phyloP scores from a whole-genome alignment of 371 early-diverging fungal species.

The Mortierella sp. region DNA sequence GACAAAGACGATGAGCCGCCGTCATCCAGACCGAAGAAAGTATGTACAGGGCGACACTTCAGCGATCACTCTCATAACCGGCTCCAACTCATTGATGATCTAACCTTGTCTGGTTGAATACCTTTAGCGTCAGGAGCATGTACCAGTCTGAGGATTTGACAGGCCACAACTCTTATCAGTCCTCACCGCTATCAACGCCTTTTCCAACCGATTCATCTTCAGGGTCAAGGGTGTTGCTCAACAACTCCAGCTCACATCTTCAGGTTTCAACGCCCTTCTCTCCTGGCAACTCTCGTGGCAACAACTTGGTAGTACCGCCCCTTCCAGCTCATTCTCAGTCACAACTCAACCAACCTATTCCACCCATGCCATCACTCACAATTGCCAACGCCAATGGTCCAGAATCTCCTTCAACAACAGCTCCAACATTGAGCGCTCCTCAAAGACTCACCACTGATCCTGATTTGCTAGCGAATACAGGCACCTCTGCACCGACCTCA shows the following conservation, averaged over 20 bases:
- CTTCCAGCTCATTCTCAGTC: conserved; percentile 15
- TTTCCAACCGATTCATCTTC: conserved; percentile 23
- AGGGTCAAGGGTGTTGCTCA: conserved; percentile 31
- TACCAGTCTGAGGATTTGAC: conserved; percentile 50
- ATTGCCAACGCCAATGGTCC: conserved; percentile 12
- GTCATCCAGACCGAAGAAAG: conserved; percentile 60
- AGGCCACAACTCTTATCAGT: conserved; percentile 28
- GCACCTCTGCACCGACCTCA: conserved; percentile 21
- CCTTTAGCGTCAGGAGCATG: conserved; percentile 46
- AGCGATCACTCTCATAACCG: no score
- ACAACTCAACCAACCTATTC: conserved; percentile 13
- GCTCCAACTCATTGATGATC: no score
- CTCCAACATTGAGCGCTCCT: not conserved
- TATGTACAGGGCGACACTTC: conserved; percentile 18
- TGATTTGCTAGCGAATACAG: conserved; percentile 10
- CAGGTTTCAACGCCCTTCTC: conserved; percentile 16
- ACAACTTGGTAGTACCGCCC: conserved; percentile 22
- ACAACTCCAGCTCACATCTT: conserved; percentile 11
- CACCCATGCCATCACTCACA: conserved; percentile 25
- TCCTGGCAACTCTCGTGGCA: conserved; percentile 26
- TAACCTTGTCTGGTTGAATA: no score
- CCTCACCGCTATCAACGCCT: conserved; percentile 26
- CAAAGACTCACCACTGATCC: conserved; percentile 15
- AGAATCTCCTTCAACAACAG: not conserved
- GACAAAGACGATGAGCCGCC: conserved; percentile 43